Conservation (phyloP, 352 stramenopile species). For the Achlya hypogyna region DNA sequence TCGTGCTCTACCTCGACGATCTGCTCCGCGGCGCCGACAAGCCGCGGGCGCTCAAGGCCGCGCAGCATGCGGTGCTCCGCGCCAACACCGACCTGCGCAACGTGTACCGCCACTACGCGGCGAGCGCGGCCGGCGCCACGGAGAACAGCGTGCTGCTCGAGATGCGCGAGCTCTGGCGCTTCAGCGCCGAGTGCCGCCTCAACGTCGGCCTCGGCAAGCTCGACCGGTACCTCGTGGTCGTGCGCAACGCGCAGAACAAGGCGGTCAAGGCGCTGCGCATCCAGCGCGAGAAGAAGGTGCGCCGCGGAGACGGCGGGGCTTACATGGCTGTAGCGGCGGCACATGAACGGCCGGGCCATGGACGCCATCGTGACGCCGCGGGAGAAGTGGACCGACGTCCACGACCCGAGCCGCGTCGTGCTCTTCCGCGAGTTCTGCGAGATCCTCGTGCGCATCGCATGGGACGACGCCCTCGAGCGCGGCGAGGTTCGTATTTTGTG, state of each 20-base stretch:
- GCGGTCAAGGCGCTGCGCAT: slow-evolving; percentile 18
- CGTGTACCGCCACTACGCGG: slow-evolving; percentile 43
- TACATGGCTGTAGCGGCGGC: not conserved
- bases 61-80: slow-evolving; percentile 42
- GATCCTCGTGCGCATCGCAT: slow-evolving; percentile 20
- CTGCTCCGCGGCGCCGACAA: slow-evolving; percentile 31
- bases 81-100: slow-evolving; percentile 53
- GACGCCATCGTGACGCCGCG: slow-evolving; percentile 17
- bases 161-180: slow-evolving; percentile 18
- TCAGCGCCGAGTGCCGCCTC: slow-evolving; percentile 14
- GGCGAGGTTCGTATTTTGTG: not conserved
- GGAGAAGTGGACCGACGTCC: slow-evolving; percentile 19
- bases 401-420: slow-evolving; percentile 11
- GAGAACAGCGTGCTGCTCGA: slow-evolving; percentile 11
- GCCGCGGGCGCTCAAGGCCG: slow-evolving; percentile 29
- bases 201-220: slow-evolving; percentile 17
- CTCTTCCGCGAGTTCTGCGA: slow-evolving; percentile 18
- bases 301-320: not conserved
- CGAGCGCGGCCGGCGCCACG: too few species aligned
- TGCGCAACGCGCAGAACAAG: slow-evolving; percentile 20
- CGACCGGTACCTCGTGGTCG: slow-evolving; percentile 12
- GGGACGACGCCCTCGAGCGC: slow-evolving; percentile 12
- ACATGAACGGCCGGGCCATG: not conserved
- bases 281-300: slow-evolving; percentile 17
- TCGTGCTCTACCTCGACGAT: slow-evolving; percentile 51